These are phyloP conservation scores for Chlorella sp. DNA, from an alignment of 139 green algal species.

Conservation along the genomic window DNA sequence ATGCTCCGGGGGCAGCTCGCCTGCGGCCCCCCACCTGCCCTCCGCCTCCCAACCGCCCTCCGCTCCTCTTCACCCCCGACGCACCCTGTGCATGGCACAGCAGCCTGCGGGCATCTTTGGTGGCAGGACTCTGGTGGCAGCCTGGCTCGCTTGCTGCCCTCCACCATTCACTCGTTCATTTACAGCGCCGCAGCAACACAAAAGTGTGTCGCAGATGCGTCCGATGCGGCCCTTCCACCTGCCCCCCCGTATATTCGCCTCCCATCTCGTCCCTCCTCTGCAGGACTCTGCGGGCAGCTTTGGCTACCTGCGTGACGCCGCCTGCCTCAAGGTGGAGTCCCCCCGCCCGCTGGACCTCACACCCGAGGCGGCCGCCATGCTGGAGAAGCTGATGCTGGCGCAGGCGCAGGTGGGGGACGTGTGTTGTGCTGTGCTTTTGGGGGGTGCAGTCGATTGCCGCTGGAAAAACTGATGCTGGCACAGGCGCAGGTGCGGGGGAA, in stretches of 20 bases:
- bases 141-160: too few species aligned
- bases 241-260: too few species aligned
- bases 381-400: constrained; percentile 95
- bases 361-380: constrained; percentile 78
- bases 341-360: constrained; percentile 79
- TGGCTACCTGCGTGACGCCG: constrained; percentile 73
- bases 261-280: neutral
- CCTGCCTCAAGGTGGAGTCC: constrained; percentile 71
- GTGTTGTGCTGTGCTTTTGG: neutral
- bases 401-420: constrained; percentile 62
- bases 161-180: too few species aligned
- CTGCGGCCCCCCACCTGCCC: too few species aligned
- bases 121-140: constrained; percentile 68
- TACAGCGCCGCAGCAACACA: too few species aligned
- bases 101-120: constrained; percentile 81
- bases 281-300: constrained; percentile 79
- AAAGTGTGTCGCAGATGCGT: neutral
- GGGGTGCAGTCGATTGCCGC: too few species aligned
- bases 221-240: too few species aligned
- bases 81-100: neutral
- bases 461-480: too few species aligned
- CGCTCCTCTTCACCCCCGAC: neutral
- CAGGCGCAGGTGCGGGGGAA: too few species aligned
- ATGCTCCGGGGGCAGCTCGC: too few species aligned
- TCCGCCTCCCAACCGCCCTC: neutral